Conservation (phyloP, 495 filamentous ascomycete genomes). For the Rostrohypoxylon terebratum region DNA sequence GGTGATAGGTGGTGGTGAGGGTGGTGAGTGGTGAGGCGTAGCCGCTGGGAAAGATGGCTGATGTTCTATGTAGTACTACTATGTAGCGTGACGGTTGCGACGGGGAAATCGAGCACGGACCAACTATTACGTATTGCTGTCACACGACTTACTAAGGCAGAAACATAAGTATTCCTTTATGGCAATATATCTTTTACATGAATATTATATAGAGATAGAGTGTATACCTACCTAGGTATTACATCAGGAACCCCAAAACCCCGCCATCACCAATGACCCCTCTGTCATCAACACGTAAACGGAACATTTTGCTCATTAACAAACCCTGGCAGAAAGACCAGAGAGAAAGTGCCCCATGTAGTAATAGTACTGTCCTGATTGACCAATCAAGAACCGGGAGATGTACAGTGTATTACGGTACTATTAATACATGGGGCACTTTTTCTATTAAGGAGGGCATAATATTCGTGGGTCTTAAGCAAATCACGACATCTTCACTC, state of each 20-base stretch:
- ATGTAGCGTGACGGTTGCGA: slow-evolving; percentile 30
- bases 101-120: slow-evolving; percentile 23
- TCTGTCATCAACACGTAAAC: neutral
- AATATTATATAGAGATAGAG: neutral
- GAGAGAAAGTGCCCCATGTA: too few species aligned
- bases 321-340: too few species aligned
- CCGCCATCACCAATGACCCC: neutral
- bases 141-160: slow-evolving; percentile 4
- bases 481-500: neutral
- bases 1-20: too few species aligned
- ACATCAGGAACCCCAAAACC: neutral
- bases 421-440: neutral
- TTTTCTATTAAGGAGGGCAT: neutral
- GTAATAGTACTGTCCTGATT: too few species aligned
- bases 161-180: neutral
- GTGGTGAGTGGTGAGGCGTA: slow-evolving; percentile 24
- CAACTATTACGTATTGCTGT: slow-evolving; percentile 33
- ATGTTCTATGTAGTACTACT: too few species aligned
- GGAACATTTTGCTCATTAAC: neutral
- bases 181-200: neutral
- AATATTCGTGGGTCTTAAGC: neutral
- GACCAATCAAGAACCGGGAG: too few species aligned
- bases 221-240: too few species aligned
- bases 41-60: slow-evolving; percentile 6
- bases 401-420: too few species aligned